phyloP scores from a whole-genome alignment of 2,329 filamentous ascomycete species.

The Aspergillus intermedius region DNA sequence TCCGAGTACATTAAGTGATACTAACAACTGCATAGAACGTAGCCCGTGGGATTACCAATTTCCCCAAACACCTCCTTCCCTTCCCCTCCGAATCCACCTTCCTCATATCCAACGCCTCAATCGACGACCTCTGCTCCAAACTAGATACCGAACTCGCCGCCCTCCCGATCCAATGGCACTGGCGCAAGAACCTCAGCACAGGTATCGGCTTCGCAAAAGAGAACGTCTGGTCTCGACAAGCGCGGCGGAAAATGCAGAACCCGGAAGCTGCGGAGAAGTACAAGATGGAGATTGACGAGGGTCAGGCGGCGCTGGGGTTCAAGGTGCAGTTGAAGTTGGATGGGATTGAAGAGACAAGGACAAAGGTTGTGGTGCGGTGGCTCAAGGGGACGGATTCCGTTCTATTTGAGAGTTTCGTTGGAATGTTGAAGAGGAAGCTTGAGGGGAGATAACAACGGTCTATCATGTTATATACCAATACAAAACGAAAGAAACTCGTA shows the following conservation, averaged over 20 bases:
- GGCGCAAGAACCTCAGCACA: slow-evolving; percentile 47
- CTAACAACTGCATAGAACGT: slow-evolving; percentile 17
- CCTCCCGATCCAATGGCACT: slow-evolving; percentile 60
- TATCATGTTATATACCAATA: neutral
- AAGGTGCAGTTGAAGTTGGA: slow-evolving; percentile 45
- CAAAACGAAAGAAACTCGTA: neutral
- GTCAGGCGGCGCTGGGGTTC: slow-evolving; percentile 52
- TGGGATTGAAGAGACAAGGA: slow-evolving; percentile 29
- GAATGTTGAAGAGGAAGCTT: slow-evolving; percentile 60
- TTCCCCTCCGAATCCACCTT: slow-evolving; percentile 48
- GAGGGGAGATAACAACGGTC: slow-evolving; percentile 16
- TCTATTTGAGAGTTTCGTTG: slow-evolving; percentile 81
- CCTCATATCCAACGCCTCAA: slow-evolving; percentile 18
- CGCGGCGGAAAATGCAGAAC: slow-evolving; percentile 51
- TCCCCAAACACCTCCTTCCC: slow-evolving; percentile 48
- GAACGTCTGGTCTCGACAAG: slow-evolving; percentile 76
- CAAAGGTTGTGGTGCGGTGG: slow-evolving; percentile 59
- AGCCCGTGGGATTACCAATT: slow-evolving; percentile 35
- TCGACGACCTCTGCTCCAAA: slow-evolving; percentile 28
- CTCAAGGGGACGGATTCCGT: slow-evolving; percentile 65
- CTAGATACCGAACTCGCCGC: slow-evolving; percentile 46
- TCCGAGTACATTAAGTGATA: neutral
- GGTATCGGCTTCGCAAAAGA: slow-evolving; percentile 56
- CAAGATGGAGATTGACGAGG: slow-evolving; percentile 28
- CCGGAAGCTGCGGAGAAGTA: slow-evolving; percentile 14